phyloP scores from a whole-genome alignment of 2,329 filamentous ascomycete genomes.

The Pseudogymnoascus sp. region DNA sequence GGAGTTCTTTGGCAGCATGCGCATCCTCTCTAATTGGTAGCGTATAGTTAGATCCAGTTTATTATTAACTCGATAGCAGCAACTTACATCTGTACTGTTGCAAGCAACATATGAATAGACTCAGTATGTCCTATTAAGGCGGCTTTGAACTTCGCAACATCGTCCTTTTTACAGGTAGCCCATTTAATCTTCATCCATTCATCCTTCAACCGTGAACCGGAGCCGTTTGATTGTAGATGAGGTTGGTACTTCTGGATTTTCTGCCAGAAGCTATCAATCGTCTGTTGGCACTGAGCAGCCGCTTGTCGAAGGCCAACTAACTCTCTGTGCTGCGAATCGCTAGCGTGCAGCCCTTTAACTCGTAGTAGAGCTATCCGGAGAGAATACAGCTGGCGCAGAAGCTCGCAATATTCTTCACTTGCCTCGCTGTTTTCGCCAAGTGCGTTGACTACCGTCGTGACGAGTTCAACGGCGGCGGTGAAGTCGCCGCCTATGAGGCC shows the following conservation, averaged over 20 bases:
- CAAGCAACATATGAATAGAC: slow-evolving; percentile 13
- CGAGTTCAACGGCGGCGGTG: neutral
- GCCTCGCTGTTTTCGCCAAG: neutral
- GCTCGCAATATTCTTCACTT: neutral
- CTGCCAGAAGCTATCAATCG: slow-evolving; percentile 24
- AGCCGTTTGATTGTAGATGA: slow-evolving; percentile 13
- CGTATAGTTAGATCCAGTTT: neutral
- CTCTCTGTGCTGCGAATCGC: neutral
- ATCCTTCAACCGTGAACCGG: slow-evolving; percentile 15
- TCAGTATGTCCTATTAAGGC: slow-evolving; percentile 20
- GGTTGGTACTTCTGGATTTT: slow-evolving; percentile 25
- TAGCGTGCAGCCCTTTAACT: neutral
- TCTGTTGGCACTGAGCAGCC: slow-evolving; percentile 13
- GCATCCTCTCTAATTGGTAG: neutral
- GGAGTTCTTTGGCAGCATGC: neutral
- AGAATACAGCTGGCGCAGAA: neutral
- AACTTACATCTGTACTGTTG: slow-evolving; percentile 9
- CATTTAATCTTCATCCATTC: slow-evolving; percentile 22
- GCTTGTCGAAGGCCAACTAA: neutral
- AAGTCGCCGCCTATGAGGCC: neutral
- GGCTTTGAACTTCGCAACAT: slow-evolving; percentile 21
- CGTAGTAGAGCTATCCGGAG: neutral
- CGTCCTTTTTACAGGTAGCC: slow-evolving; percentile 25
- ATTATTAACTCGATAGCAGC: slow-evolving; percentile 1
- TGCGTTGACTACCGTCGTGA: neutral